Conservation (phyloP, 2,329 filamentous ascomycete genomes). For the Lojkania enalia region DNA sequence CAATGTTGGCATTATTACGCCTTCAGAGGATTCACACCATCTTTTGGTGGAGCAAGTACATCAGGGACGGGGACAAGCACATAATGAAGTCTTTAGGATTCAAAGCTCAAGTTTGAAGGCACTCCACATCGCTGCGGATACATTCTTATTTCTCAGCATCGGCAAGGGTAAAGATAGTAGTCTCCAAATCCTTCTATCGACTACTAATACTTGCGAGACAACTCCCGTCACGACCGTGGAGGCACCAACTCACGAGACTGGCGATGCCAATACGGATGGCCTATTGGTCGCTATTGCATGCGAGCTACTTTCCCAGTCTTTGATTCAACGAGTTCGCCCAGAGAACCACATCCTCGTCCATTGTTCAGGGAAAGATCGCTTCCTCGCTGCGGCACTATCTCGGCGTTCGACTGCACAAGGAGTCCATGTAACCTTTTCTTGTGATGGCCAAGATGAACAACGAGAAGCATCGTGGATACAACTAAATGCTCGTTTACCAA, state of each 20-base stretch:
- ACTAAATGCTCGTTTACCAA: too few relatives aligned
- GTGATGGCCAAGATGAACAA: too few relatives aligned
- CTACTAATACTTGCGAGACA: slow-evolving; percentile 1
- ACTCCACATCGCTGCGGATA: slow-evolving; percentile 1
- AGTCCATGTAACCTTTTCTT: too few relatives aligned
- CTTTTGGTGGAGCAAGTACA: background rate
- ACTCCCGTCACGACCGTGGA: background rate
- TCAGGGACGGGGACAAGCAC: too few relatives aligned
- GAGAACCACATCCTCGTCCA: slow-evolving; percentile 4
- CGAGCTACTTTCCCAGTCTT: slow-evolving; percentile 3
- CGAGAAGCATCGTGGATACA: too few relatives aligned
- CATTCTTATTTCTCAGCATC: slow-evolving; percentile 7
- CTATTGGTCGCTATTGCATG: slow-evolving; percentile 2
- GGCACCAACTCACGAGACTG: too few relatives aligned
- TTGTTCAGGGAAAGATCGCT: slow-evolving; percentile 4
- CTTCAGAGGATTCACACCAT: background rate
- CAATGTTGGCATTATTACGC: background rate
- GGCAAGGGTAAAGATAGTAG: slow-evolving; percentile 1
- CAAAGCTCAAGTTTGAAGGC: slow-evolving; percentile 6
- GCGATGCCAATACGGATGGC: too few relatives aligned
- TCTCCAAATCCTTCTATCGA: slow-evolving; percentile 3
- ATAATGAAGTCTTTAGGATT: too few relatives aligned
- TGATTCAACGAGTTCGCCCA: slow-evolving; percentile 1
- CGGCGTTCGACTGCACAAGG: too few relatives aligned
- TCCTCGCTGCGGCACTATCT: slow-evolving; percentile 4